These are phyloP conservation scores for Drechslerella dactyloides DNA, from an alignment of 2,329 filamentous ascomycete species.

Conservation along the genomic window DNA sequence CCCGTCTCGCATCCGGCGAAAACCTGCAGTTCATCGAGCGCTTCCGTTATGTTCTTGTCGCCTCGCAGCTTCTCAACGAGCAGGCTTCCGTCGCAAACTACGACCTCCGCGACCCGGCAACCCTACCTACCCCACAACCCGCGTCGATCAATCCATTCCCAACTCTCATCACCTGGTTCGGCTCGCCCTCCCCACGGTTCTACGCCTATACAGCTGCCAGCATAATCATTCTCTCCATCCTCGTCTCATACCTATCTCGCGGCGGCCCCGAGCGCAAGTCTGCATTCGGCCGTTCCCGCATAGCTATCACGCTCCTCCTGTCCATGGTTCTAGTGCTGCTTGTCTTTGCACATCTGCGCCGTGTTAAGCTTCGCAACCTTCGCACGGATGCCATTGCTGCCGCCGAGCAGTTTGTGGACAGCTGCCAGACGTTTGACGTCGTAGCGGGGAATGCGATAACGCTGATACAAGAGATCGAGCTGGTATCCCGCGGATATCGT, in stretches of 20 bases:
- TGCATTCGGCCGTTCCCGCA: slow-evolving; percentile 66
- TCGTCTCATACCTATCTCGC: slow-evolving; percentile 53
- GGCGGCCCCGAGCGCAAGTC: slow-evolving; percentile 62
- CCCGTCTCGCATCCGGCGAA: slow-evolving; percentile 75
- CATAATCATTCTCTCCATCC: slow-evolving; percentile 52
- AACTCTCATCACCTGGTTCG: slow-evolving; percentile 38
- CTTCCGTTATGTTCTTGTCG: slow-evolving; percentile 90
- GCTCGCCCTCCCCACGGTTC: slow-evolving; percentile 36
- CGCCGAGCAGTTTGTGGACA: slow-evolving; percentile 71
- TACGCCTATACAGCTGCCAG: slow-evolving; percentile 52
- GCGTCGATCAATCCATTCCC: slow-evolving; percentile 21
- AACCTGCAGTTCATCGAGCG: slow-evolving; percentile 87
- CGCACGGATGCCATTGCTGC: slow-evolving; percentile 75
- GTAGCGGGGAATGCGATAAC: slow-evolving; percentile 76
- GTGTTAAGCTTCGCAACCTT: slow-evolving; percentile 81
- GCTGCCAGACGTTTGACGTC: slow-evolving; percentile 80
- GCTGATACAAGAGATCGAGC: slow-evolving; percentile 91
- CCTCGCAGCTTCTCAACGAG: slow-evolving; percentile 83
- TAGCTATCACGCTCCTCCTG: slow-evolving; percentile 61
- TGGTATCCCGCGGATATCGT: slow-evolving; percentile 88
- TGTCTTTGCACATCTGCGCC: slow-evolving; percentile 74
- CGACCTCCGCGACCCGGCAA: slow-evolving; percentile 48
- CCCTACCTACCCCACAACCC: slow-evolving; percentile 29
- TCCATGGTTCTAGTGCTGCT: slow-evolving; percentile 65
- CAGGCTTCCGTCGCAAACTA: slow-evolving; percentile 64